A percentile compares a stretch with the other conserved stretches of the same genome.
phyloP scores from a whole-genome alignment of 805 yeast species.

The Cyberlindnera subsufficiens region DNA sequence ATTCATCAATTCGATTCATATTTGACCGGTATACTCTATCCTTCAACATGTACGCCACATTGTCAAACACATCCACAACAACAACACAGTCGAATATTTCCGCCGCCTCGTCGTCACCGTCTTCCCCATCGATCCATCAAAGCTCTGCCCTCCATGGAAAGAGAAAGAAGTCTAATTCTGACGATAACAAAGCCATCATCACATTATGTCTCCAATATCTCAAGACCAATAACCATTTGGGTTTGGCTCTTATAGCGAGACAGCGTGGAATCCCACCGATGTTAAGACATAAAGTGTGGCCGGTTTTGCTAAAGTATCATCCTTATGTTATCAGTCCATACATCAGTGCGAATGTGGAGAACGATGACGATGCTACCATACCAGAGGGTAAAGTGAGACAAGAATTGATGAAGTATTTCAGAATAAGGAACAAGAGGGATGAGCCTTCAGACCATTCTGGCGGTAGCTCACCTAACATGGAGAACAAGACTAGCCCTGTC shows the following conservation, averaged over 20 bases:
- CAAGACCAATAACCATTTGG: slow-evolving; percentile 57
- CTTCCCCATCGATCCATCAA: slow-evolving; percentile 6
- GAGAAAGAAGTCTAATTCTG: slow-evolving; percentile 4
- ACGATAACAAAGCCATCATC: slow-evolving; percentile 22
- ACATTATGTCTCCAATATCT: slow-evolving; percentile 52
- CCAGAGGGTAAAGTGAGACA: slow-evolving; percentile 35
- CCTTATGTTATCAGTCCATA: slow-evolving; percentile 80
- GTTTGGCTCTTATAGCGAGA: slow-evolving; percentile 74
- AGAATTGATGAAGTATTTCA: slow-evolving; percentile 59
- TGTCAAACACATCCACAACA: slow-evolving; percentile 16
- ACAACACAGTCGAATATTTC: slow-evolving; percentile 11
- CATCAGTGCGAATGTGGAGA: slow-evolving; percentile 41
- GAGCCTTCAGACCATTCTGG: slow-evolving; percentile 3
- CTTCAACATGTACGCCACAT: slow-evolving; percentile 4
- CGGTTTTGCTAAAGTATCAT: slow-evolving; percentile 70
- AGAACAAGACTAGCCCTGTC: slow-evolving; percentile 20
- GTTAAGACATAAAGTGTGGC: slow-evolving; percentile 79
- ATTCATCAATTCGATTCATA: too few relatives aligned
- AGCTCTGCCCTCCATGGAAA: slow-evolving; percentile 4
- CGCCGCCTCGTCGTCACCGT: slow-evolving; percentile 9
- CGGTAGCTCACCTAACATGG: slow-evolving; percentile 6
- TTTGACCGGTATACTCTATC: too few relatives aligned
- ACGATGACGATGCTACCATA: slow-evolving; percentile 26
- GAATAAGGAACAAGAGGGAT: slow-evolving; percentile 25
- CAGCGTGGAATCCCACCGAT: slow-evolving; percentile 83